These are phyloP conservation scores for Candida albicans DNA, from an alignment of 1,139 yeast species.

Conservation along the genomic window DNA sequence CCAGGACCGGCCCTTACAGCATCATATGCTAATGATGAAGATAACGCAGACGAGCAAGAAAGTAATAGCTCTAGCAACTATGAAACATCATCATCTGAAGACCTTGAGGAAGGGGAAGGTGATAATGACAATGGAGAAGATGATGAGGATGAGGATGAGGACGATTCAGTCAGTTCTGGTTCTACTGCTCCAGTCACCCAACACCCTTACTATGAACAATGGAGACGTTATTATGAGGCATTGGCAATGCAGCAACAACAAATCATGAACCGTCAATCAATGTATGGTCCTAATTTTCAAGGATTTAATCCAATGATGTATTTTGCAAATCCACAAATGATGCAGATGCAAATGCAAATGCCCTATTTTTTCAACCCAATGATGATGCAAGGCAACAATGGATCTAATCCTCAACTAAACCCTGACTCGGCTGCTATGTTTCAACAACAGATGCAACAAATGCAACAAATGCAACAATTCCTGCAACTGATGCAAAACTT, in stretches of 20 bases:
- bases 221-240: slow-evolving; percentile 30
- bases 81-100: background rate
- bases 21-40: slow-evolving; percentile 4
- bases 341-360: slow-evolving; percentile 8
- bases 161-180: slow-evolving; percentile 10
- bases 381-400: slow-evolving; percentile 6
- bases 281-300: slow-evolving; percentile 4
- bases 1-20: background rate
- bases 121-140: slow-evolving; percentile 18
- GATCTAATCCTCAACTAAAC: background rate
- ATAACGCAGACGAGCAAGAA: slow-evolving; percentile 4
- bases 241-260: slow-evolving; percentile 28
- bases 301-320: slow-evolving; percentile 14
- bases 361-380: slow-evolving; percentile 11
- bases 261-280: slow-evolving; percentile 15
- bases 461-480: background rate
- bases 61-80: background rate
- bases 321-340: slow-evolving; percentile 11
- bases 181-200: slow-evolving; percentile 15
- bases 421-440: background rate
- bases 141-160: slow-evolving; percentile 18
- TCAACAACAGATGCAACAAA: slow-evolving; percentile 9
- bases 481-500: slow-evolving; percentile 1
- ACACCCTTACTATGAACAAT: slow-evolving; percentile 29
- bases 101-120: slow-evolving; percentile 5